A percentile compares a stretch with the other conserved stretches of the same genome.
Evolutionary conservation across 768 basidiomycete genomes (phyloP).

Genomic region (Daedalea quercina): DNA sequence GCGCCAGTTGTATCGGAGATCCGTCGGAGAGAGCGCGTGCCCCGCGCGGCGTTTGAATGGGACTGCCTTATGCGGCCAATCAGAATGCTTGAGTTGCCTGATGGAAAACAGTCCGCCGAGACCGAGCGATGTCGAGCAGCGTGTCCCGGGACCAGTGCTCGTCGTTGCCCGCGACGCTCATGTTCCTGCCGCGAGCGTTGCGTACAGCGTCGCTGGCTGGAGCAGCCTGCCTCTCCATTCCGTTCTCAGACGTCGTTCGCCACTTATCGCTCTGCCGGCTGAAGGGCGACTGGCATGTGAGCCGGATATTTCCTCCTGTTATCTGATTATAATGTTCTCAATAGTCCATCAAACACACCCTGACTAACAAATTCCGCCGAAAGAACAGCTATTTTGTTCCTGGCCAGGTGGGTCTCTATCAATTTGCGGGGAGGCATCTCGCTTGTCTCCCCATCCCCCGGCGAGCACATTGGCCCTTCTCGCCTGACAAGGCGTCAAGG

Average conservation of each 20-base stretch:
- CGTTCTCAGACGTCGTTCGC: no score
- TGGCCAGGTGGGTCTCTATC: constrained; percentile 3
- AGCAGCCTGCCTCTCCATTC: no score
- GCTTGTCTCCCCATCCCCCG: background rate
- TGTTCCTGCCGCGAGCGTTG: no score
- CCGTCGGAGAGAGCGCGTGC: background rate
- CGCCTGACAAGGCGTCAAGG: background rate
- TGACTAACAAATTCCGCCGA: constrained; percentile 6
- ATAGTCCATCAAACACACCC: constrained; percentile 11
- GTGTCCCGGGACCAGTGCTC: no score
- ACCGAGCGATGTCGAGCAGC: no score
- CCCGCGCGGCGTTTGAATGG: background rate
- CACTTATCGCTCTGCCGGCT: no score
- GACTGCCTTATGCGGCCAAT: background rate
- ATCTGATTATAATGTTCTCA: constrained; percentile 16
- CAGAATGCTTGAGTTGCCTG: background rate
- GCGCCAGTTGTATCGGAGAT: constrained; percentile 12
- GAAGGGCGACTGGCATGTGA: constrained; percentile 10
- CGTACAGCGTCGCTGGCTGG: no score
- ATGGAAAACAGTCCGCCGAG: constrained; percentile 5
- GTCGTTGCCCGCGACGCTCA: no score
- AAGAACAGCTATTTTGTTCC: background rate
- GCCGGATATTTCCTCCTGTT: constrained; percentile 15
- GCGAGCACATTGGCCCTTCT: background rate
- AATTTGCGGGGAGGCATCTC: background rate